Conservation (phyloP, 73 alveolate species). For the Tetrahymena elliotti region DNA sequence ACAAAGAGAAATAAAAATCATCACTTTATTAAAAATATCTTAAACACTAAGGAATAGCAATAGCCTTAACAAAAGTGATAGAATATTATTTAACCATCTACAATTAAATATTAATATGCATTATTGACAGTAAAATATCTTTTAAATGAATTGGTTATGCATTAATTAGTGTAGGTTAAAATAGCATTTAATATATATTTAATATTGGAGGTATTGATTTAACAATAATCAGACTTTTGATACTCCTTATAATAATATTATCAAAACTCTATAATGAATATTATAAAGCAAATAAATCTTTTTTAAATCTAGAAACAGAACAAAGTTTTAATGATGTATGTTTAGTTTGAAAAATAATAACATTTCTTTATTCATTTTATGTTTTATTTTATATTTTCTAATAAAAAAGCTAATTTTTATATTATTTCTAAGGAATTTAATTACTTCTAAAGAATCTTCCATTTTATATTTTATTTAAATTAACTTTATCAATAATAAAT, state of each 20-base stretch:
- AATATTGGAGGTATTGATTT: not conserved
- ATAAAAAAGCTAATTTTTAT: no score
- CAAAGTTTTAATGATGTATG: not conserved
- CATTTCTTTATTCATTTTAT: no score
- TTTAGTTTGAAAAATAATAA: not conserved
- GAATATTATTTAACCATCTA: no score
- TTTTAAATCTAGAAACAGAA: not conserved
- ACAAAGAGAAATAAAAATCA: not conserved
- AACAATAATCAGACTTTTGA: not conserved
- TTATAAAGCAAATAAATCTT: not conserved
- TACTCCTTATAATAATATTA: not conserved
- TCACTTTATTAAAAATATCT: no score
- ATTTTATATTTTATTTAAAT: no score
- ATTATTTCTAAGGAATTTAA: no score
- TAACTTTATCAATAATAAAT: no score
- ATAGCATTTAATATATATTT: no score
- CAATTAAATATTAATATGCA: not conserved
- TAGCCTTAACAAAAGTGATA: not conserved
- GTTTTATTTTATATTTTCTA: no score
- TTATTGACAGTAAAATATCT: not conserved
- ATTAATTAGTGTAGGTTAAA: not conserved
- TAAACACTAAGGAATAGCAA: not conserved
- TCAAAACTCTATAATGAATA: not conserved
- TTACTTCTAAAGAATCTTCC: no score
- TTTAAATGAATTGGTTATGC: not conserved